Base-by-base conservation (phyloP, 176 grass and related monocot species). In the Oryza glumipatula region DNA sequence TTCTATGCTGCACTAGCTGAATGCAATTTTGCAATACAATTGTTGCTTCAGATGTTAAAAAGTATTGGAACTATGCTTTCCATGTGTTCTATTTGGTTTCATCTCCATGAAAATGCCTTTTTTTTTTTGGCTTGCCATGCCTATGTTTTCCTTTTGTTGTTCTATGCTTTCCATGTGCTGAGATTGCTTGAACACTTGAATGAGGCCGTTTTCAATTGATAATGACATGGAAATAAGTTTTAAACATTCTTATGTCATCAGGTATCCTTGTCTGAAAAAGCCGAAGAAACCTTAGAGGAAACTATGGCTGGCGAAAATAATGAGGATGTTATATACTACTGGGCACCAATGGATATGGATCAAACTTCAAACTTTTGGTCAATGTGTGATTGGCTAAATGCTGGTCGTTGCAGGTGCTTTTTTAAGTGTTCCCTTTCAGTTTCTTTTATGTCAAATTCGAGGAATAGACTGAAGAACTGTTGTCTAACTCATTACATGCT, bases 301-400 rank as follows among this genome's bases (percentile, higher is more conserved):
- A 92, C 85, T 75, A 81, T 85, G 43, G 77, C 76, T 32, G 74
- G 44, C 73, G 74, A 93, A 89, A 94, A 87, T 82, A 79, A 79
- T 39, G 96, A 89, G 81, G 96, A 99, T 91, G 78, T 75, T 70
- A 74, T 99, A 73, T 96, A 89, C 89, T 99, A 92, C 86, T 96
- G 96, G 96, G 84, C 76, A 61, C 82, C 73, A 36, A 85, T 95
- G 77, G 88, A 85, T 74, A 72, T 67, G 28, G 84, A 83, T 72
- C 84, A 85, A 82, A 91, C 76, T 83, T 78, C 76, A 19, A 75
- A 94, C 70, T 96, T 99, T 71, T 99, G 96, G 96, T 96, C 91
- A 23, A 89, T 68, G 39, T 99, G 96, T 76, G 93, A 96, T 82
- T 71, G 19, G 38, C 84, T 94, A 86, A 96, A 99, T 94, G 83